Conservation (phyloP, 2,329 filamentous ascomycete genomes). For the Penicillium olsonii region DNA sequence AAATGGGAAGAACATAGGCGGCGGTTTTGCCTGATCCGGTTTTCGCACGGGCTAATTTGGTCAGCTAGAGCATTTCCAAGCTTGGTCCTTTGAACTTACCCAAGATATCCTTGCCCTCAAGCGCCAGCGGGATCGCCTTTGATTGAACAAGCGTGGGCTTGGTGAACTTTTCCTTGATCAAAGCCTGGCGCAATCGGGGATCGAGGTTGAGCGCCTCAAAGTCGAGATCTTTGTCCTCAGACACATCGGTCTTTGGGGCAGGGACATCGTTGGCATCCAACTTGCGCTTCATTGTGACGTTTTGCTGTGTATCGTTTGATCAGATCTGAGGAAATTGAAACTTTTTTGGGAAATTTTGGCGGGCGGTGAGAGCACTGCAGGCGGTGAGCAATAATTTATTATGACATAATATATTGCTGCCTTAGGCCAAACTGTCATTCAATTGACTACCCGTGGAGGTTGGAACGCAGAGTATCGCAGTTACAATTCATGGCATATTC, state of each 20-base stretch:
- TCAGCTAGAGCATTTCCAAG: constrained; percentile 17
- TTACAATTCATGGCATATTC: not conserved
- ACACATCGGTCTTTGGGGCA: constrained; percentile 34
- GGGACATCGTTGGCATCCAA: constrained; percentile 51
- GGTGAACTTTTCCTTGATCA: constrained; percentile 80
- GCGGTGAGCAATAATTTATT: constrained; percentile 21
- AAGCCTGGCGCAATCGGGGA: constrained; percentile 78
- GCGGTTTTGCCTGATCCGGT: constrained; percentile 97
- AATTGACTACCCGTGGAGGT: too few species aligned
- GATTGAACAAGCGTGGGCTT: constrained; percentile 87
- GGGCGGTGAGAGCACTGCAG: constrained; percentile 36
- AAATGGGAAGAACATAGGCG: constrained; percentile 88
- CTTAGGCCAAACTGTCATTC: constrained; percentile 3
- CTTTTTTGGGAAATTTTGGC: constrained; percentile 33
- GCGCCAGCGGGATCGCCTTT: constrained; percentile 81
- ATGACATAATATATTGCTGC: constrained; percentile 2
- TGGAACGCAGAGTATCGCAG: too few species aligned
- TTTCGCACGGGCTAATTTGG: constrained; percentile 71
- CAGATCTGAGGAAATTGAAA: constrained; percentile 12
- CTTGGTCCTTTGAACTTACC: constrained; percentile 36
- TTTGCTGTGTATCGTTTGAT: constrained; percentile 14
- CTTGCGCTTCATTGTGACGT: constrained; percentile 51
- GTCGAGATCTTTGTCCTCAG: constrained; percentile 46
- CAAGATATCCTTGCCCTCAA: constrained; percentile 85
- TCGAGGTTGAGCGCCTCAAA: constrained; percentile 83